These are phyloP conservation scores for Kwoniella sp. DNA, from an alignment of 768 basidiomycete species.

Conservation along the genomic window DNA sequence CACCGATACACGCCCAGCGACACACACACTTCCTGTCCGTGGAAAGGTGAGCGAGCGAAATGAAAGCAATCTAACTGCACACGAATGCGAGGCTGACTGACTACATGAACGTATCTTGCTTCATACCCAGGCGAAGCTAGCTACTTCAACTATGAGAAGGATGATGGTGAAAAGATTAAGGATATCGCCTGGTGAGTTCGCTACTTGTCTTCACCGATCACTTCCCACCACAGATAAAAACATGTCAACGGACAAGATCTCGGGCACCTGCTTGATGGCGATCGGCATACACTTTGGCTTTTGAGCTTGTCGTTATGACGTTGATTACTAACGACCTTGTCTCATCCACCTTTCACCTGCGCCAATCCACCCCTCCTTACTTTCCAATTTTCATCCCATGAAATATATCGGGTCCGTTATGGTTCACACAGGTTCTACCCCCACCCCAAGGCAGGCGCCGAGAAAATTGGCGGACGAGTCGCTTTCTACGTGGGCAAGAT, in stretches of 20 bases:
- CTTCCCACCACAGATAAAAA: too few relatives aligned
- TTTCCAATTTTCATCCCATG: too few relatives aligned
- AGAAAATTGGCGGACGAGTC: conserved; percentile 45
- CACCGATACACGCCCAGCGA: conserved; percentile 34
- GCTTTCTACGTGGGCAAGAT: conserved; percentile 53
- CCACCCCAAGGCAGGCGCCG: conserved; percentile 46
- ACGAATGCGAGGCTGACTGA: too few relatives aligned
- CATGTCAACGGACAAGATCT: neutral
- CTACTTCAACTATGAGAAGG: conserved; percentile 50
- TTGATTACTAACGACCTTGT: too few relatives aligned
- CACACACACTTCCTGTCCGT: conserved; percentile 49
- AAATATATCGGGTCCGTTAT: neutral
- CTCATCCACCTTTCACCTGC: too few relatives aligned
- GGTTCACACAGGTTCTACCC: conserved; percentile 50
- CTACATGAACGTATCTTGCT: too few relatives aligned
- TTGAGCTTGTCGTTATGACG: too few relatives aligned
- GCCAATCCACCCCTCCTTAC: too few relatives aligned
- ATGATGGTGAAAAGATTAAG: conserved; percentile 49
- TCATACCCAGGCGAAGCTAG: conserved; percentile 40
- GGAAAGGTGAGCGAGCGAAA: conserved; percentile 46
- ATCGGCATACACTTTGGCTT: too few relatives aligned
- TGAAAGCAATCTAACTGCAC: neutral
- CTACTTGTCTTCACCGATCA: too few relatives aligned
- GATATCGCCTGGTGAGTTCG: conserved; percentile 50
- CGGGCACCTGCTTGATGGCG: too few relatives aligned